phyloP scores from a whole-genome alignment of 176 grass and related monocot species.

The Elaeis guineensis region DNA sequence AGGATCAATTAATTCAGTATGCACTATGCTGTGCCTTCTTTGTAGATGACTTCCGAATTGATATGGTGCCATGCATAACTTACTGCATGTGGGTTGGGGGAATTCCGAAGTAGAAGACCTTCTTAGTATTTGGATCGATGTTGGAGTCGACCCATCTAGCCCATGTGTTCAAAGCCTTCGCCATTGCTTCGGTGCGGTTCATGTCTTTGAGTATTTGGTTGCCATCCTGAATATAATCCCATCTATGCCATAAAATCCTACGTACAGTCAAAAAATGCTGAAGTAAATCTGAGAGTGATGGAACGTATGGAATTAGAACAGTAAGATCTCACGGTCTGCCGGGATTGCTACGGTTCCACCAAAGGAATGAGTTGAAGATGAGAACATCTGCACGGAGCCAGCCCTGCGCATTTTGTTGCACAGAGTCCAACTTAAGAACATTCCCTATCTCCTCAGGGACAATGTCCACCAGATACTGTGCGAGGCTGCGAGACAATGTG shows the following conservation, averaged over 20 bases:
- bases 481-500: conserved; percentile 52
- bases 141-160: conserved; percentile 56
- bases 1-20: too few species aligned
- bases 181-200: conserved; percentile 63
- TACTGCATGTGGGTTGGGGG: conserved; percentile 63
- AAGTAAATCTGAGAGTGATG: too few species aligned
- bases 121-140: conserved; percentile 28
- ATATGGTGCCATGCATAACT: neutral
- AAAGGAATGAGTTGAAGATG: conserved; percentile 89
- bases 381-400: conserved; percentile 69
- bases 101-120: conserved; percentile 74
- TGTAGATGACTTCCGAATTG: neutral
- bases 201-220: conserved; percentile 35
- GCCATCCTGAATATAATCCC: conserved; percentile 70
- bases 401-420: conserved; percentile 14
- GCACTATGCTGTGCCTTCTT: neutral
- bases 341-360: conserved; percentile 55
- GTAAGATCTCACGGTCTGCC: conserved; percentile 30
- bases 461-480: conserved; percentile 83
- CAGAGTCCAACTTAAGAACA: conserved; percentile 53
- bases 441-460: conserved; percentile 29
- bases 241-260: conserved; percentile 19
- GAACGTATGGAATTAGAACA: too few species aligned
- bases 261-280: too few species aligned
- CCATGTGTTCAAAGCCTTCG: conserved; percentile 64